Evolutionary conservation across 768 basidiomycete species (phyloP).

Genomic region (Kwoniella heveanensis): DNA sequence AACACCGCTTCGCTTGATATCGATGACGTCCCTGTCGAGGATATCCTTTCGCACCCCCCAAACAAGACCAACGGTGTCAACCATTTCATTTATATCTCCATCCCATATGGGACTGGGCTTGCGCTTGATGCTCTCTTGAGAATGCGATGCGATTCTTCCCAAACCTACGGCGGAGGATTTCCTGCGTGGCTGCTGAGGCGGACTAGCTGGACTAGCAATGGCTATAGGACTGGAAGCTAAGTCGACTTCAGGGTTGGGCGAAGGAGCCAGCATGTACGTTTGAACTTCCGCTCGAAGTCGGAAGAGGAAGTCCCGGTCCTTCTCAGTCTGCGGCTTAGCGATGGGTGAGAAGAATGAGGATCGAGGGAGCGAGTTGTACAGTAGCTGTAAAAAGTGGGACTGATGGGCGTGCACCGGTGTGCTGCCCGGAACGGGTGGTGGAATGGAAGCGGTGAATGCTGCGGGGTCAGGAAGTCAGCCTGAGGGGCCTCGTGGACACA

Average conservation of each 20-base stretch:
- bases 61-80: slow-evolving; percentile 36
- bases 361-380: slow-evolving; percentile 38
- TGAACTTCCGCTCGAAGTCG: slow-evolving; percentile 46
- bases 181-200: background rate
- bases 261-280: slow-evolving; percentile 36
- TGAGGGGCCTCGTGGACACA: background rate
- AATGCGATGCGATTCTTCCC: slow-evolving; percentile 14
- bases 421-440: slow-evolving; percentile 15
- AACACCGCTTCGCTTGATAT: slow-evolving; percentile 29
- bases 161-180: slow-evolving; percentile 12
- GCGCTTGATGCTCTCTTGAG: slow-evolving; percentile 26
- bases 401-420: slow-evolving; percentile 36
- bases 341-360: slow-evolving; percentile 39
- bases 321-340: slow-evolving; percentile 36
- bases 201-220: background rate
- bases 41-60: slow-evolving; percentile 34
- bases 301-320: slow-evolving; percentile 45
- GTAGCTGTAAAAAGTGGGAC: slow-evolving; percentile 41
- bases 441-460: slow-evolving; percentile 40
- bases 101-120: slow-evolving; percentile 38
- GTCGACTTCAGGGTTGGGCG: slow-evolving; percentile 27
- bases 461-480: background rate
- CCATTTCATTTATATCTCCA: slow-evolving; percentile 26
- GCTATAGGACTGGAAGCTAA: slow-evolving; percentile 10
- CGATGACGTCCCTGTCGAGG: slow-evolving; percentile 41